phyloP scores from a whole-genome alignment of 768 basidiomycete species.

The Goffeauzyma gilvescens region DNA sequence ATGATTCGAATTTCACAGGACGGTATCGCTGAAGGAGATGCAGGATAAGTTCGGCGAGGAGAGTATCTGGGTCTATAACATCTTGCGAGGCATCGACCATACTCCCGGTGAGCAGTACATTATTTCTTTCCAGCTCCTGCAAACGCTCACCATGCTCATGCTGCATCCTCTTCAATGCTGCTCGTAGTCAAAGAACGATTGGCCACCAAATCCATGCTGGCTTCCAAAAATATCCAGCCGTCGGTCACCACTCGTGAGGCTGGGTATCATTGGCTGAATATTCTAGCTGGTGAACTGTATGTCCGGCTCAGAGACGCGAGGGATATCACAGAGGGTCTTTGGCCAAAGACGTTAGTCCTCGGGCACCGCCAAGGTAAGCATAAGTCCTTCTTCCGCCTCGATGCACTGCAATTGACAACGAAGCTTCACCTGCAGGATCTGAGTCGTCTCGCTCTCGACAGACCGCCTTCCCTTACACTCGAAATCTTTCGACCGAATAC shows the following conservation, averaged over 20 bases:
- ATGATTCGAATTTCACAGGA: constrained; percentile 12
- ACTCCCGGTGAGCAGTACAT: constrained; percentile 46
- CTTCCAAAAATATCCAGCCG: constrained; percentile 78
- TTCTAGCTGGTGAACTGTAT: constrained; percentile 76
- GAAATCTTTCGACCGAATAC: constrained; percentile 51
- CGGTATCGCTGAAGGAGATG: constrained; percentile 32
- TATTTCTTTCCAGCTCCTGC: not conserved
- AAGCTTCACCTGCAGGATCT: constrained; percentile 37
- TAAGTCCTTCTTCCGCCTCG: not conserved
- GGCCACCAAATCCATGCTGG: constrained; percentile 74
- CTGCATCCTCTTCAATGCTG: not conserved
- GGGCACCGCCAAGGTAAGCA: constrained; percentile 49
- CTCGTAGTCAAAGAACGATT: constrained; percentile 65
- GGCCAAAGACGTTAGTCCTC: constrained; percentile 83
- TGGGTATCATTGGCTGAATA: constrained; percentile 75
- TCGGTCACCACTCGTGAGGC: constrained; percentile 54
- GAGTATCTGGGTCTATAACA: constrained; percentile 72
- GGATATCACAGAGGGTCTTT: constrained; percentile 48
- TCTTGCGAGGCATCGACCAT: constrained; percentile 68
- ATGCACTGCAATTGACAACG: not conserved
- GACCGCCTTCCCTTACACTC: constrained; percentile 64
- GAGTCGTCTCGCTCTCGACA: constrained; percentile 60
- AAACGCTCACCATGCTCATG: not conserved
- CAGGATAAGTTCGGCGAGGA: constrained; percentile 35
- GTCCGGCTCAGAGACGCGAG: constrained; percentile 68